Conservation (phyloP, 768 basidiomycete species). For the Lentinula aciculospora region DNA sequence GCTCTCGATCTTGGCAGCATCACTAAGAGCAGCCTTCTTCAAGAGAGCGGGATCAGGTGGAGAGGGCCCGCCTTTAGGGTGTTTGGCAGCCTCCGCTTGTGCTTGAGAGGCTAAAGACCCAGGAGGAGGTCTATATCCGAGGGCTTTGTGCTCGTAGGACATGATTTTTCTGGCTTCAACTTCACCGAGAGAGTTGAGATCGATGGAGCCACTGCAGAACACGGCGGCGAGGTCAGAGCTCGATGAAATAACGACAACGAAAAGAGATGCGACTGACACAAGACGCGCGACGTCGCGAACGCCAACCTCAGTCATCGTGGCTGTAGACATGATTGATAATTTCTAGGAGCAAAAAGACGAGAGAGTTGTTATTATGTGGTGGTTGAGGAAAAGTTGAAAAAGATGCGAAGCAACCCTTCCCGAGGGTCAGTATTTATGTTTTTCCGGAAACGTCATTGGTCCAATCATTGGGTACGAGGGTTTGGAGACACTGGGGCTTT, state of each 20-base stretch:
- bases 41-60: not conserved
- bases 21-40: conserved; percentile 10
- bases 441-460: not conserved
- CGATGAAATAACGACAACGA: not conserved
- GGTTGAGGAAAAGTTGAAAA: not conserved
- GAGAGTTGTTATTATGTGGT: not conserved
- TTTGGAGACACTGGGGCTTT: not conserved
- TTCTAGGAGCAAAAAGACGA: conserved; percentile 9
- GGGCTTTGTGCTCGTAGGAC: conserved; percentile 28
- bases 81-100: conserved; percentile 26
- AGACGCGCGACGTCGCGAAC: conserved; percentile 1
- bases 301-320: conserved; percentile 9
- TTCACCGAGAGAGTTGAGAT: conserved; percentile 9
- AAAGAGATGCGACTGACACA: not conserved
- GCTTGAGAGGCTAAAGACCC: conserved; percentile 28
- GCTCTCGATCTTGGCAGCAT: conserved; percentile 11
- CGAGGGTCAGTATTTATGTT: not conserved
- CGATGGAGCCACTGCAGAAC: conserved; percentile 3
- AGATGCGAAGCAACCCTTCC: not conserved
- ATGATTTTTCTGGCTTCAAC: conserved; percentile 26
- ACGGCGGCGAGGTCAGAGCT: not conserved
- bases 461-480: conserved; percentile 2
- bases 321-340: conserved; percentile 6
- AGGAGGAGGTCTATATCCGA: conserved; percentile 28
- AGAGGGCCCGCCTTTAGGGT: conserved; percentile 14